A percentile compares a stretch with the other conserved stretches of the same genome.
phyloP scores from a whole-genome alignment of 345 rosid genomes.

The Eucalyptus grandis region DNA sequence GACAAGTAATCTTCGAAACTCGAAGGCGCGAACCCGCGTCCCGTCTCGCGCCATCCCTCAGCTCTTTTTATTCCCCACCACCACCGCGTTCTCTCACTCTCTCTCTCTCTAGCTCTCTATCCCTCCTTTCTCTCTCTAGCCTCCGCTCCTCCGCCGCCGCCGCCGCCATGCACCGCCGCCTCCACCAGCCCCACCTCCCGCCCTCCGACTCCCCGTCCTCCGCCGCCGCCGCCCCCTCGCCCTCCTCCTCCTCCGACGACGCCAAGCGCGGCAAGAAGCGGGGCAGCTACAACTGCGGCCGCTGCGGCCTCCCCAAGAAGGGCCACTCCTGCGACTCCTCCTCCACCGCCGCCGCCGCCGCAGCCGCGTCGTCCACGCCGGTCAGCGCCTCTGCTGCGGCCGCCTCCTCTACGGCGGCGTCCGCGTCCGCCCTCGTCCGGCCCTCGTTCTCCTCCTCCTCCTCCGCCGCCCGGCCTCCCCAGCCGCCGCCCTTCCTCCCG shows the following conservation, averaged over 20 bases:
- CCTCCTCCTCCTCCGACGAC: constrained; percentile 36
- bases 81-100: background rate
- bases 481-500: constrained; percentile 1
- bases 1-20: background rate
- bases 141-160: background rate
- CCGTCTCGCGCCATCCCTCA: constrained; percentile 12
- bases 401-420: background rate
- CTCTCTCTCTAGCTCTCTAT: background rate
- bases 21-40: constrained; percentile 58
- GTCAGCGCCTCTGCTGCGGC: constrained; percentile 3
- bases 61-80: background rate
- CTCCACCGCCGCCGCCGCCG: constrained; percentile 11
- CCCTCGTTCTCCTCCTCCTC: background rate
- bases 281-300: constrained; percentile 89
- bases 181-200: constrained; percentile 6
- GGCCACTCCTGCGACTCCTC: constrained; percentile 68
- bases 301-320: constrained; percentile 96
- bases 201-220: constrained; percentile 16
- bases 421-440: background rate
- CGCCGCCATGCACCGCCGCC: constrained; percentile 20
- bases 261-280: constrained; percentile 36
- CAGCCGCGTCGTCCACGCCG: constrained; percentile 4
- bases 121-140: background rate
- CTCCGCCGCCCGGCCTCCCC: background rate
- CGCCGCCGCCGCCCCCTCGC: constrained; percentile 2